These are phyloP conservation scores for Geranomyces michiganensis DNA, from an alignment of 192 early-diverging fungal genomes.

Conservation along the genomic window DNA sequence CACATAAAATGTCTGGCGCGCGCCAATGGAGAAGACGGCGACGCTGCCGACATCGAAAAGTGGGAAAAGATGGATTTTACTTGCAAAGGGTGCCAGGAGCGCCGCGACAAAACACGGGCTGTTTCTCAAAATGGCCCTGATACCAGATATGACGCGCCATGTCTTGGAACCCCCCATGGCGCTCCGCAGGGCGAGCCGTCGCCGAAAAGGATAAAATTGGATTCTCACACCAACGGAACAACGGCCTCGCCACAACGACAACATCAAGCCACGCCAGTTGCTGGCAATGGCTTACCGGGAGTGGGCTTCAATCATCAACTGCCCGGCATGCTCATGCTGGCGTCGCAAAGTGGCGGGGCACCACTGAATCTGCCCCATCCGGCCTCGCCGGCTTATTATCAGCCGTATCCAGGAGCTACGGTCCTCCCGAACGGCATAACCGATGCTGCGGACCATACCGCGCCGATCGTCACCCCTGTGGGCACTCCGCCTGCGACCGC, in stretches of 20 bases:
- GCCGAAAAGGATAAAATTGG: too few relatives aligned
- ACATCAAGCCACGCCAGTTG: not conserved
- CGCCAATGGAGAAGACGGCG: slow-evolving; percentile 12
- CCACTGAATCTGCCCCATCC: slow-evolving; percentile 24
- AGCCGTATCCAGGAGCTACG: slow-evolving; percentile 10
- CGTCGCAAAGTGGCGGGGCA: not conserved
- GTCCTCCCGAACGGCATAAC: slow-evolving; percentile 9
- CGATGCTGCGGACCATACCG: not conserved
- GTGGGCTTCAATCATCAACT: not conserved
- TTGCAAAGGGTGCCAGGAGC: slow-evolving; percentile 47
- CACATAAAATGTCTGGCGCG: slow-evolving; percentile 67
- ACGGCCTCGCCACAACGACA: not conserved
- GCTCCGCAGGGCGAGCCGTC: too few relatives aligned
- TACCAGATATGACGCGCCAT: too few relatives aligned
- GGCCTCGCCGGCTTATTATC: slow-evolving; percentile 29
- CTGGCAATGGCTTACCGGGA: not conserved
- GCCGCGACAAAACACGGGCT: not conserved
- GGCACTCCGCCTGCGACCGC: too few relatives aligned
- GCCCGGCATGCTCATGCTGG: not conserved
- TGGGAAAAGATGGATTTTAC: slow-evolving; percentile 56
- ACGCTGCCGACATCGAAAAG: slow-evolving; percentile 31
- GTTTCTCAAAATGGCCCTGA: too few relatives aligned
- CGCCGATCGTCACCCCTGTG: too few relatives aligned
- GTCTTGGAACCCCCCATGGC: too few relatives aligned
- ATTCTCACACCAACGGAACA: too few relatives aligned